Base-by-base conservation (phyloP, 2,329 filamentous ascomycete genomes). In the Fusarium tuaranense region DNA sequence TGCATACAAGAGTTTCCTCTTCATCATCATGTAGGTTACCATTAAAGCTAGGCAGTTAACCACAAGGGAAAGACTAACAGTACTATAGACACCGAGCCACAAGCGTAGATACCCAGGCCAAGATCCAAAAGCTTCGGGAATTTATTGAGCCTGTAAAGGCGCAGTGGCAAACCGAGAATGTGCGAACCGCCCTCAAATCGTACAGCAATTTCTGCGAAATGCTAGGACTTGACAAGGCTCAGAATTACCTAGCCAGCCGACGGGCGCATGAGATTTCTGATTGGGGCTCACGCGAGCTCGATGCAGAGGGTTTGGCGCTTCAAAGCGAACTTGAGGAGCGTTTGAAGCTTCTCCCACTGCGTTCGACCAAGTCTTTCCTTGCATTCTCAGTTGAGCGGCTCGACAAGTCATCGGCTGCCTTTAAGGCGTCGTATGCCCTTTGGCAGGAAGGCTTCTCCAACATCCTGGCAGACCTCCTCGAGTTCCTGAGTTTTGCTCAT, bases 371-470 rank as follows among this genome's bases (percentile, higher is more conserved):
- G 81, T 95, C 94, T 0, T 94, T 98, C 80, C 85, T 99, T n/a
- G 94, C 93, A 2, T 96, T 95, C 59, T 97, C 96, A 0, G 96
- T 97, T 0, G 97, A 99, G 77, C 95, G 95, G 80, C 84, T 98
- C 9, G 93, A 95, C 59, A 94, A 93, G 76, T 88, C 89, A 7
- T 92, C 93, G 6, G 85, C 90, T 10, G 88, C 94, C 0, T 97
- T 95, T 76, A 90, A 93, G 71, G 91, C 93, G 30, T 94, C 95
- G 0, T 93, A 92, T 76, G 87, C 88, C 20, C 85, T 99, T n/a
- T 99, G 97, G 97, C 91, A 93, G 68, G 92, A 95, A 65, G 89
- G 92, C 1, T 93, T 98, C 65, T 93, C 94, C 1, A 84, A 91
- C 20, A 94, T 99, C 61, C 87, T 99, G n/a, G 94, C 94, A 3